Conservation (phyloP, 1,139 yeast species). For the Diutina ranongensis region DNA sequence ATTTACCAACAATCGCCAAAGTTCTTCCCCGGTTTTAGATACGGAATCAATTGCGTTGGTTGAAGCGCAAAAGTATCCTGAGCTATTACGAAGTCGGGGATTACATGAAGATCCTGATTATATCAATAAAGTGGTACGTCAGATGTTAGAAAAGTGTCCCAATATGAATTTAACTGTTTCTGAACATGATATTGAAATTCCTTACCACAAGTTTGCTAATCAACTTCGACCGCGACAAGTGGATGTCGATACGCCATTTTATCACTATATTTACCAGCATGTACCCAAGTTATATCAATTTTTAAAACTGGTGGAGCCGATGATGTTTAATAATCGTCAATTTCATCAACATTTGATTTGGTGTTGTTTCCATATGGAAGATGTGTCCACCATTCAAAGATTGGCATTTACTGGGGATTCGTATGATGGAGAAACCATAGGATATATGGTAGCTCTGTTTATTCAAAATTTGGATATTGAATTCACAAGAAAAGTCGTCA, state of each 20-base stretch:
- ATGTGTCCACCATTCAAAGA: neutral
- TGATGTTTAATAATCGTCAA: constrained; percentile 4
- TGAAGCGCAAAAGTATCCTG: neutral
- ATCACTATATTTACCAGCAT: constrained; percentile 2
- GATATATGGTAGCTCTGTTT: constrained; percentile 1
- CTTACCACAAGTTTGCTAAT: neutral
- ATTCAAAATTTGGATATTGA: neutral
- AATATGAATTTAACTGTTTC: neutral
- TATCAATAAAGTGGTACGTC: neutral
- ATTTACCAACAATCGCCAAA: too few species aligned
- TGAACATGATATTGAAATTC: neutral
- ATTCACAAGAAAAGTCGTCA: neutral
- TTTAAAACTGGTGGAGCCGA: constrained; percentile 1
- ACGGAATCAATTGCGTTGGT: neutral
- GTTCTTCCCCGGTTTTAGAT: neutral
- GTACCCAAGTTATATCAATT: neutral
- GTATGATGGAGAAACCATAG: constrained; percentile 2
- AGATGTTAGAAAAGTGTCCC: neutral
- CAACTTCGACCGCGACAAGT: neutral
- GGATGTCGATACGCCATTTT: constrained; percentile 4
- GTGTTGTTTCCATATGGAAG: constrained; percentile 3
- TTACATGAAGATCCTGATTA: neutral
- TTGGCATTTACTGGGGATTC: neutral
- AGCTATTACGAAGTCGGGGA: neutral
- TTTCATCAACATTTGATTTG: constrained; percentile 1